phyloP scores from a whole-genome alignment of 2,329 filamentous ascomycete genomes.

The Nigrospora oryzae region DNA sequence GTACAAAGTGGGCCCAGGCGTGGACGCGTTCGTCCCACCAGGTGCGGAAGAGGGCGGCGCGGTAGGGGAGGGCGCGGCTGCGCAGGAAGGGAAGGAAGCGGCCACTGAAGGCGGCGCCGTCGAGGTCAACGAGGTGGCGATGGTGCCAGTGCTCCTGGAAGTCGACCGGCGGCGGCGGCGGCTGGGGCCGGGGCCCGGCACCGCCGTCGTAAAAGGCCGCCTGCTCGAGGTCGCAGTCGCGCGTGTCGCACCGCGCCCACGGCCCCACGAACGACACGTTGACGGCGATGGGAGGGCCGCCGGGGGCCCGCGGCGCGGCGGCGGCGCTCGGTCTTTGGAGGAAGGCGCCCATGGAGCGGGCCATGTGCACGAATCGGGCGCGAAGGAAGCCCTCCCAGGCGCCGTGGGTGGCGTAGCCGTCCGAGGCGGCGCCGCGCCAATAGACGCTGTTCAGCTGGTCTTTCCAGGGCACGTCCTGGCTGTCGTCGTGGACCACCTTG shows the following conservation, averaged over 20 bases:
- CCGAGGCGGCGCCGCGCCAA: conserved; percentile 46
- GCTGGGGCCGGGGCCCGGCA: conserved; percentile 8
- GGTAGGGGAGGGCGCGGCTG: conserved; percentile 44
- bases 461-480: conserved; percentile 32
- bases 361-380: conserved; percentile 48
- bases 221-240: conserved; percentile 22
- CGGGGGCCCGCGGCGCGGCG: conserved; percentile 1
- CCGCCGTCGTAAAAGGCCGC: conserved; percentile 18
- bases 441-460: conserved; percentile 39
- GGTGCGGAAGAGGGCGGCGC: conserved; percentile 52
- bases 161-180: conserved; percentile 12
- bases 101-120: conserved; percentile 43
- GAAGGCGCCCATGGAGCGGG: conserved; percentile 23
- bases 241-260: conserved; percentile 21
- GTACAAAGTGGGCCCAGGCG: conserved; percentile 56
- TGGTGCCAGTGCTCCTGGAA: conserved; percentile 29
- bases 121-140: conserved; percentile 51
- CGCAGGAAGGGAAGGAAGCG: conserved; percentile 42
- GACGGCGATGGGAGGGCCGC: conserved; percentile 6
- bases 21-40: conserved; percentile 57
- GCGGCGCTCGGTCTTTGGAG: conserved; percentile 7
- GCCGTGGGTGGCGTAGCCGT: conserved; percentile 36
- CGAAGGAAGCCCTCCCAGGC: conserved; percentile 52
- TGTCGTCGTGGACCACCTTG: conserved; percentile 27
- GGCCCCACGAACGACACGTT: conserved; percentile 31